Evolutionary conservation across 768 basidiomycete genomes (phyloP).

Genomic region (Boletus reticulatus): DNA sequence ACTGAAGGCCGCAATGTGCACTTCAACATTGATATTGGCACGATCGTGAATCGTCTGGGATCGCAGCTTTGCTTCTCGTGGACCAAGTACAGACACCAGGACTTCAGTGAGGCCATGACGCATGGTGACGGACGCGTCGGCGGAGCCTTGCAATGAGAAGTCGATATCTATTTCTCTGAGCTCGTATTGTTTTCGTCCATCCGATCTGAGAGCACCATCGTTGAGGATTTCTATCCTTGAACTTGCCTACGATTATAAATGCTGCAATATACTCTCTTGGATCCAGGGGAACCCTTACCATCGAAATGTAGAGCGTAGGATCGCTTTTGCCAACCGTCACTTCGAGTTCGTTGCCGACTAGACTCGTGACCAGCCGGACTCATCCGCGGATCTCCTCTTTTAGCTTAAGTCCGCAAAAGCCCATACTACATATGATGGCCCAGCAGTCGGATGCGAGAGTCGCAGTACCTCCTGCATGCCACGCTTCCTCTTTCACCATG

Average conservation of each 20-base stretch:
- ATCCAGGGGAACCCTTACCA: constrained; percentile 1
- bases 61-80: constrained; percentile 81
- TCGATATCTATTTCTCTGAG: constrained; percentile 79
- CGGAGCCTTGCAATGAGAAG: constrained; percentile 67
- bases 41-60: constrained; percentile 83
- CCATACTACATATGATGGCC: too few species aligned
- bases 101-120: constrained; percentile 92
- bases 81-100: constrained; percentile 86
- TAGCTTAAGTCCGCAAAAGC: too few species aligned
- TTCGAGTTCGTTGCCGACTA: too few species aligned
- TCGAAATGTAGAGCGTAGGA: background rate
- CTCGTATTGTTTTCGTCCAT: constrained; percentile 91
- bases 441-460: too few species aligned
- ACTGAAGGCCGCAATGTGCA: constrained; percentile 85
- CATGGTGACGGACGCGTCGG: constrained; percentile 84
- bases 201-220: constrained; percentile 85
- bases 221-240: constrained; percentile 74
- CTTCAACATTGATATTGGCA: constrained; percentile 87
- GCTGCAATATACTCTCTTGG: background rate
- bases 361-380: too few species aligned
- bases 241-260: constrained; percentile 30
- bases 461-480: too few species aligned
- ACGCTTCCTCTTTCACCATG: constrained; percentile 5
- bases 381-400: too few species aligned
- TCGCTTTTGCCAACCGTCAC: too few species aligned